Evolutionary conservation across 202 grass and related monocot species (phyloP).

Genomic region (Tripidium arundinaceum): DNA sequence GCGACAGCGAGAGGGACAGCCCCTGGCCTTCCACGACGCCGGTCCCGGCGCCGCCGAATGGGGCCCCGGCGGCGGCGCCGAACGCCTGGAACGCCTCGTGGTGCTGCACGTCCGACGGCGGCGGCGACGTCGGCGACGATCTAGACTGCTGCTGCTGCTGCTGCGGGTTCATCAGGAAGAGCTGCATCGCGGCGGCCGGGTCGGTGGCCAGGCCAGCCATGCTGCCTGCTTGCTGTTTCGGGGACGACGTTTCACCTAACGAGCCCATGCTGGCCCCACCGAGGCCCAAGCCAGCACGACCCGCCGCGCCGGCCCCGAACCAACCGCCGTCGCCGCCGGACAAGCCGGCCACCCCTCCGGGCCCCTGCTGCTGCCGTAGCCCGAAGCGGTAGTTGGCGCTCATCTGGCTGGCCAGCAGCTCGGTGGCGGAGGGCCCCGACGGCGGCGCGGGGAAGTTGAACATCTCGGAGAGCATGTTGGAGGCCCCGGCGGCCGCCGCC

Average conservation of each 20-base stretch:
- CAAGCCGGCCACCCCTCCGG: slow-evolving; percentile 24
- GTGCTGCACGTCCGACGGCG: slow-evolving; percentile 53
- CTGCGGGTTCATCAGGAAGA: slow-evolving; percentile 91
- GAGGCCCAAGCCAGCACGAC: slow-evolving; percentile 49
- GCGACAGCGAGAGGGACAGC: slow-evolving; percentile 76
- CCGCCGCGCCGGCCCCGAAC: slow-evolving; percentile 37
- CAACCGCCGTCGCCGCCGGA: slow-evolving; percentile 49
- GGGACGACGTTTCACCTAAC: slow-evolving; percentile 62
- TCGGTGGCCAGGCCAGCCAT: slow-evolving; percentile 51
- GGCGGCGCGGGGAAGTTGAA: slow-evolving; percentile 55
- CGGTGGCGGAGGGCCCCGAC: slow-evolving; percentile 49
- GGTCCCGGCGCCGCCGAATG: slow-evolving; percentile 40
- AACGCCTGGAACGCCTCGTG: slow-evolving; percentile 77
- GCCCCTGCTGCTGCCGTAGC: slow-evolving; percentile 23
- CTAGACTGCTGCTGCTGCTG: slow-evolving; percentile 46
- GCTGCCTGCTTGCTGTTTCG: slow-evolving; percentile 25
- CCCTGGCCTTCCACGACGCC: slow-evolving; percentile 78
- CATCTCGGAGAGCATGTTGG: slow-evolving; percentile 80
- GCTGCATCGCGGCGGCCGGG: slow-evolving; percentile 82
- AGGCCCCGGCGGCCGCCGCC: slow-evolving; percentile 36
- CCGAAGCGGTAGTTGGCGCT: slow-evolving; percentile 50
- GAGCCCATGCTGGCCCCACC: slow-evolving; percentile 35
- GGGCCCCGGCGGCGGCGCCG: slow-evolving; percentile 2
- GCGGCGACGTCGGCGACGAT: slow-evolving; percentile 57
- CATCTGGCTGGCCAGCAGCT: slow-evolving; percentile 76